A percentile compares a stretch with the other conserved stretches of the same genome.
These are phyloP conservation scores for Salix dunnii DNA, from an alignment of 345 rosid genomes.

Conservation along the genomic window DNA sequence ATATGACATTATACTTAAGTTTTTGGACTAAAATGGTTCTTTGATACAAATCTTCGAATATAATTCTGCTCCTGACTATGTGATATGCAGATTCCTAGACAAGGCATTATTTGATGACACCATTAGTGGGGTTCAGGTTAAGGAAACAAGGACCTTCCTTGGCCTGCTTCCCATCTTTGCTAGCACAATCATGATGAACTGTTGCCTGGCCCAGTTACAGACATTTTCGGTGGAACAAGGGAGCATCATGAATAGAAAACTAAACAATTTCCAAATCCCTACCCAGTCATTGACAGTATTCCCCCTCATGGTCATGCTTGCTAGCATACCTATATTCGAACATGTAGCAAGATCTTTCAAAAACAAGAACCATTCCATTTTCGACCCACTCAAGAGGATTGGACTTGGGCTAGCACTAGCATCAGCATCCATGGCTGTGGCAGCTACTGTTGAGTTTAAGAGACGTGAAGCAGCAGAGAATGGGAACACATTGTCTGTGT, in stretches of 20 bases:
- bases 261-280: conserved; percentile 43
- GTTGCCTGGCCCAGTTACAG: conserved; percentile 54
- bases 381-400: conserved; percentile 42
- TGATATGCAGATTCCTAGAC: conserved; percentile 37
- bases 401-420: conserved; percentile 50
- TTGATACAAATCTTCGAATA: too few species aligned
- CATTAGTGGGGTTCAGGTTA: conserved; percentile 31
- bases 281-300: conserved; percentile 45
- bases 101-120: conserved; percentile 36
- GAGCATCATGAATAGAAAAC: conserved; percentile 40
- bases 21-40: too few species aligned
- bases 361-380: conserved; percentile 7
- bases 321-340: conserved; percentile 43
- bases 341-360: conserved; percentile 6
- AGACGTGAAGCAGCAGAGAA: conserved; percentile 29
- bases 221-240: conserved; percentile 66
- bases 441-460: conserved; percentile 42
- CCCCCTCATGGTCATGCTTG: conserved; percentile 42
- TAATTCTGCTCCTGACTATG: too few species aligned
- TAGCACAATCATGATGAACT: conserved; percentile 61
- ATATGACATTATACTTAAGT: too few species aligned
- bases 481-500: conserved; percentile 32
- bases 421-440: conserved; percentile 47
- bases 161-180: conserved; percentile 54
- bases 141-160: conserved; percentile 50